Percentiles rank a stretch among this genome's conserved stretches.
Evolutionary conservation across 352 stramenopile genomes (phyloP).

Genomic region (Phytophthora megakarya): DNA sequence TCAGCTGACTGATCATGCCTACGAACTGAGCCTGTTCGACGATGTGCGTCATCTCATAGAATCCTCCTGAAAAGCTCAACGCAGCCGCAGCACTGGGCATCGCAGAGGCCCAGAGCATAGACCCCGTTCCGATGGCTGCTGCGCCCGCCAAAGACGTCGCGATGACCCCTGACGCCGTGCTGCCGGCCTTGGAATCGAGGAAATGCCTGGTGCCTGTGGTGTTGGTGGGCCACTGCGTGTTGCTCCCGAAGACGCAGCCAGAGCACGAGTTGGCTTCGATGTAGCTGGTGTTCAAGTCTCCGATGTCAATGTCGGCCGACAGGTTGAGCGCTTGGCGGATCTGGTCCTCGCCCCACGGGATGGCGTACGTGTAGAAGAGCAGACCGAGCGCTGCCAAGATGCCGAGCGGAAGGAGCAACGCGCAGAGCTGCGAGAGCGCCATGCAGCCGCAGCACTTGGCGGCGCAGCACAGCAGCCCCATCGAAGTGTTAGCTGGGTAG

Average conservation of each 20-base stretch:
- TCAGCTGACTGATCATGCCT: constrained; percentile 81
- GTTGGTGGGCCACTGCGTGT: constrained; percentile 83
- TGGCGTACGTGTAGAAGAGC: constrained; percentile 69
- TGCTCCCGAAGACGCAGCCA: constrained; percentile 83
- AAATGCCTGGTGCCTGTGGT: constrained; percentile 71
- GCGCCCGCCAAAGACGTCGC: constrained; percentile 67
- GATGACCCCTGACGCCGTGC: constrained; percentile 65
- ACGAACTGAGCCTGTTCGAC: constrained; percentile 88
- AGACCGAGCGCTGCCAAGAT: constrained; percentile 58
- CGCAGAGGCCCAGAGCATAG: constrained; percentile 76
- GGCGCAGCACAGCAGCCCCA: constrained; percentile 57
- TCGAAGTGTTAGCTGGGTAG: constrained; percentile 4
- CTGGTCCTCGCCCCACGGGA: constrained; percentile 80
- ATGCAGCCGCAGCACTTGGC: constrained; percentile 84
- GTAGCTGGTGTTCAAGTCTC: constrained; percentile 53
- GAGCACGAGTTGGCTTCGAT: constrained; percentile 75
- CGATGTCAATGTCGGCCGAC: constrained; percentile 49
- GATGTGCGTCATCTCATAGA: constrained; percentile 89
- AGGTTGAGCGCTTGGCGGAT: constrained; percentile 63
- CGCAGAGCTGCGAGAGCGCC: constrained; percentile 69
- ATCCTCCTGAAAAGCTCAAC: constrained; percentile 67
- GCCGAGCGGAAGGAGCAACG: constrained; percentile 58
- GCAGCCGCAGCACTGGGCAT: constrained; percentile 66
- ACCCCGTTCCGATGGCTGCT: constrained; percentile 52
- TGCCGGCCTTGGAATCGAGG: constrained; percentile 71